These are phyloP conservation scores for Xylaria sp. DNA, from an alignment of 2,329 filamentous ascomycete genomes.

Conservation along the genomic window DNA sequence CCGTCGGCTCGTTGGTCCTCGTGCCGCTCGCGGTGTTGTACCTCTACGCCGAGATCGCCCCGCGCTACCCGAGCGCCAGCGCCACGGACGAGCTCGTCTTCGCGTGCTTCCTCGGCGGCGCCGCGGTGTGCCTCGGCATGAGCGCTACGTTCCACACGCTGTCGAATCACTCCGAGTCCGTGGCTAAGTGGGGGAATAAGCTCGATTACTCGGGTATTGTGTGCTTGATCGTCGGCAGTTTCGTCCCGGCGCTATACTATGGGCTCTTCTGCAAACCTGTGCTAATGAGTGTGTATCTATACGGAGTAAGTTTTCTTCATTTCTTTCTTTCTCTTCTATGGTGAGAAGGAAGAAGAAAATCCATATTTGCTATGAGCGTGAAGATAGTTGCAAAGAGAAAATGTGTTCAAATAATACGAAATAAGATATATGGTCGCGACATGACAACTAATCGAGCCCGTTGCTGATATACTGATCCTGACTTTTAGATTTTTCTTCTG, in stretches of 20 bases:
- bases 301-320: conserved; percentile 66
- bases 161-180: conserved; percentile 81
- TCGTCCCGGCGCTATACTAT: conserved; percentile 88
- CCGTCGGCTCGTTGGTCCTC: conserved; percentile 73
- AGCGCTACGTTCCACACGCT: conserved; percentile 87
- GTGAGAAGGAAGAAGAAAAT: too few species aligned
- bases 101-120: conserved; percentile 81
- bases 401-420: background rate
- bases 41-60: conserved; percentile 68
- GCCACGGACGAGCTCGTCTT: conserved; percentile 76
- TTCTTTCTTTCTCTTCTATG: too few species aligned
- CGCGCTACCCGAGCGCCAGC: conserved; percentile 73
- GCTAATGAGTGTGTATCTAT: conserved; percentile 78
- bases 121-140: conserved; percentile 79
- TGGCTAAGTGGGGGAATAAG: conserved; percentile 88
- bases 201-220: conserved; percentile 96
- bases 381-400: background rate
- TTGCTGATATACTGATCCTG: conserved; percentile 19
- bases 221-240: conserved; percentile 88
- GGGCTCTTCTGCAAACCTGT: conserved; percentile 78
- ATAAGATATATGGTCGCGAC: background rate
- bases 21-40: conserved; percentile 58
- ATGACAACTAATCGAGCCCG: background rate
- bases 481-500: conserved; percentile 78
- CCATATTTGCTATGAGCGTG: too few species aligned